Base-by-base conservation (phyloP, 2,329 filamentous ascomycete species). In the Claviceps pazoutovae region DNA sequence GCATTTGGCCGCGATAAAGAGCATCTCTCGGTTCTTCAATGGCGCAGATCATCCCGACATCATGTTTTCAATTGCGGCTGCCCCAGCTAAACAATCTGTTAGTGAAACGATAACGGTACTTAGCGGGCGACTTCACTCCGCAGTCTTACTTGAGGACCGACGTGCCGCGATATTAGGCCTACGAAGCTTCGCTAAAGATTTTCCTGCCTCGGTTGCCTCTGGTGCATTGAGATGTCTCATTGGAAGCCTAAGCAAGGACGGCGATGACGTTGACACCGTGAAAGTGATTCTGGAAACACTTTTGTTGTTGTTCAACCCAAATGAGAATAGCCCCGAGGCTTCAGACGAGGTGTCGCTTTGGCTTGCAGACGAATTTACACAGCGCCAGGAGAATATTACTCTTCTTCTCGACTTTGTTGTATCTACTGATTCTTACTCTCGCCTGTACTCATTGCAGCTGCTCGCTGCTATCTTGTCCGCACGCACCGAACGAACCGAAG, bases 281-380 rank as follows among this genome's bases (percentile, higher is more conserved):
- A 95, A 96, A 70, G 82, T 95, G 53, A 86, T 95, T 55, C 75
- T 98, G 57, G 93, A 98, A 76, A 98, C 94, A 45, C 73, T 98
- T 61, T 74, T 97, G 65, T 91, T 94, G 83, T 82, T 98, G 42
- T 97, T 97, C 66, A 82, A 69, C 56, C 80, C 81, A 42, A 83
- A 83, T 59, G 74, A 78, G 59, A 72, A 74, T 63, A 94, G 88
- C 74, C 79, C 88, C 36, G 91, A 97, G 75, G 88, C 91, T 51
- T 95, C 91, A 14, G 91, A 97, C 57, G 93, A 98, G 68, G 94
- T 98, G 60, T 86, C 86, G 17, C 74, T 97, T 30, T 98, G 93
- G 89, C 76, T 98, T 54, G 93, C 93, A 51, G 93, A 98, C 69
- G 91, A 97, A 68, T 98, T 98, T 66, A 96, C 93, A 37, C 90